A percentile compares a stretch with the other conserved stretches of the same genome.
Evolutionary conservation across 805 yeast genomes (phyloP).

Genomic region (Kodamaea nitidulidarum): DNA sequence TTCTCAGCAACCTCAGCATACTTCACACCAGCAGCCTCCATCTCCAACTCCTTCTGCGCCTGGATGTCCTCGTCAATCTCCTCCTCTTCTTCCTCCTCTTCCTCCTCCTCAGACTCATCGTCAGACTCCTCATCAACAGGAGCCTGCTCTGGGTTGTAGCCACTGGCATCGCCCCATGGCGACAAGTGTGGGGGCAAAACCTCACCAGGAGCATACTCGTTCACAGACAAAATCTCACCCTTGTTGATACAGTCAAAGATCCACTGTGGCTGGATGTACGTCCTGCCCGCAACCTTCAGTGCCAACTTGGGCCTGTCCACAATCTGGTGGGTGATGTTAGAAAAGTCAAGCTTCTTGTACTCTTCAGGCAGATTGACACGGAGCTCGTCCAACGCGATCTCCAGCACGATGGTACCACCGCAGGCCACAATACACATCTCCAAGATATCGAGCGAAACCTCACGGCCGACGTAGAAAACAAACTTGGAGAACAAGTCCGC

Average conservation of each 20-base stretch:
- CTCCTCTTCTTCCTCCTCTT: constrained; percentile 51
- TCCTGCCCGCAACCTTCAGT: constrained; percentile 82
- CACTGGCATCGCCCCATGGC: constrained; percentile 97
- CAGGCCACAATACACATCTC: constrained; percentile 83
- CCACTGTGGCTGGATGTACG: constrained; percentile 98
- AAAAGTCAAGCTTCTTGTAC: constrained; percentile 52
- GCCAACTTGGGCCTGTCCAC: constrained; percentile 84
- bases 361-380: constrained; percentile 44
- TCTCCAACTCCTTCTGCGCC: constrained; percentile 82
- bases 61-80: constrained; percentile 59
- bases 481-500: constrained; percentile 67
- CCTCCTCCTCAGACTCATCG: constrained; percentile 20
- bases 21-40: constrained; percentile 73
- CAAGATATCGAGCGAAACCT: constrained; percentile 86
- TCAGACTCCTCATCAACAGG: constrained; percentile 49
- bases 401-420: constrained; percentile 85
- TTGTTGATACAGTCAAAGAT: constrained; percentile 87
- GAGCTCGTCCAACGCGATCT: constrained; percentile 79
- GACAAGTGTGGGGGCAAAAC: constrained; percentile 93
- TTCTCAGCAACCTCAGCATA: constrained; percentile 51
- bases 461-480: constrained; percentile 87
- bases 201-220: constrained; percentile 89
- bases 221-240: constrained; percentile 68
- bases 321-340: constrained; percentile 84
- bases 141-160: constrained; percentile 76